These are phyloP conservation scores for Pseudonitzschia multistriata DNA, from an alignment of 108 stramenopile genomes.

Conservation along the genomic window DNA sequence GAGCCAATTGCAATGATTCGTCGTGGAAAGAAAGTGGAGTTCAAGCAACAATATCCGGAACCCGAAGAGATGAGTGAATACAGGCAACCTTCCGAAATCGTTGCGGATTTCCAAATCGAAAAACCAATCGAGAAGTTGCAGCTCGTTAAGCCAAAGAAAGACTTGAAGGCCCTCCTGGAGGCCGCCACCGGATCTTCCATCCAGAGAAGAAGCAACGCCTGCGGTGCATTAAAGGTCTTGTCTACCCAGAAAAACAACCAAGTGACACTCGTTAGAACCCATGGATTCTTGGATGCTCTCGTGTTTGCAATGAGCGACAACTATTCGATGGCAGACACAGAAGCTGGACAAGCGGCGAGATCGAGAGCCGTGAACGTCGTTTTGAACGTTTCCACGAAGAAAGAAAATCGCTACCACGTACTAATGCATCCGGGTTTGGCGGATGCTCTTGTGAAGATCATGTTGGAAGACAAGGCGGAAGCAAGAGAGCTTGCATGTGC, in stretches of 20 bases:
- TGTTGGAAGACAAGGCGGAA: constrained; percentile 61
- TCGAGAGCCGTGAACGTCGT: constrained; percentile 57
- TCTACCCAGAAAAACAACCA: constrained; percentile 51
- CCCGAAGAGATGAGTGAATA: constrained; percentile 45
- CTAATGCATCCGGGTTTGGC: constrained; percentile 52
- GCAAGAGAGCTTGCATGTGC: constrained; percentile 59
- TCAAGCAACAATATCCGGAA: constrained; percentile 71
- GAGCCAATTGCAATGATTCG: neutral
- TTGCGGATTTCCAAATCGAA: constrained; percentile 31
- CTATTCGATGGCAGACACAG: constrained; percentile 44
- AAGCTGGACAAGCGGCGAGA: constrained; percentile 57
- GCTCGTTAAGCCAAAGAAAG: constrained; percentile 44
- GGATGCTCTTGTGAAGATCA: constrained; percentile 51
- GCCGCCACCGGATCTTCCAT: constrained; percentile 51
- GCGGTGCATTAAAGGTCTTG: constrained; percentile 78
- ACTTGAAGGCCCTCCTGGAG: constrained; percentile 57
- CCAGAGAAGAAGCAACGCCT: constrained; percentile 69
- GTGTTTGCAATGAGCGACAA: constrained; percentile 43
- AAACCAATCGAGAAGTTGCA: constrained; percentile 3
- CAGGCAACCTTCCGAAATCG: constrained; percentile 47
- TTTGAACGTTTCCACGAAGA: constrained; percentile 53
- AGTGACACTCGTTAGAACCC: constrained; percentile 65
- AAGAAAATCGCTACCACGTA: constrained; percentile 66
- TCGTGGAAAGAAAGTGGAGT: constrained; percentile 38
- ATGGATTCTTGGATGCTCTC: constrained; percentile 62